A percentile compares a stretch with the other conserved stretches of the same genome.
These are phyloP conservation scores for Dactylis glomerata DNA, from an alignment of 176 grass and related monocot species.

Conservation along the genomic window DNA sequence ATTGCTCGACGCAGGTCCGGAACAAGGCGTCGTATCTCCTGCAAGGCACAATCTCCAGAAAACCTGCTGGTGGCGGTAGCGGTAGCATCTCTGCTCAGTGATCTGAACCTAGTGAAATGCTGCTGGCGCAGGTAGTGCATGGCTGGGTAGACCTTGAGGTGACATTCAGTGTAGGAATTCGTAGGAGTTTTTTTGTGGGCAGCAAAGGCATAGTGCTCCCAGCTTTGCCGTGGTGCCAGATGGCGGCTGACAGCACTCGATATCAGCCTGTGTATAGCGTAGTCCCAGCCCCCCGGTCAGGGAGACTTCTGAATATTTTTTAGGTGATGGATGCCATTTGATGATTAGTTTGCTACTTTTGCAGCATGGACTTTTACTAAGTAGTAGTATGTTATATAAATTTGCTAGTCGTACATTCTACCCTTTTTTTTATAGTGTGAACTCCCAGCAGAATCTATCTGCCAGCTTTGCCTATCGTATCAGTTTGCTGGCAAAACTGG, in stretches of 20 bases:
- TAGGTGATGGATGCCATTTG: neutral
- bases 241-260: neutral
- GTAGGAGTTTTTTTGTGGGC: conserved; percentile 17
- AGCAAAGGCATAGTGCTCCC: neutral
- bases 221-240: neutral
- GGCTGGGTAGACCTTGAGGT: neutral
- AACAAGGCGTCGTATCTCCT: conserved; percentile 87
- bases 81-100: neutral
- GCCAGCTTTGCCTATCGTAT: neutral
- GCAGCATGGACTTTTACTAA: neutral
- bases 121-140: neutral
- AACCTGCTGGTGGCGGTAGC: conserved; percentile 19
- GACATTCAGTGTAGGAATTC: neutral
- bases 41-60: conserved; percentile 48
- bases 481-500: neutral
- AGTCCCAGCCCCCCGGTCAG: neutral
- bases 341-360: neutral
- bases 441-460: neutral
- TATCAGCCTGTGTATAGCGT: neutral
- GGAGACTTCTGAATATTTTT: neutral
- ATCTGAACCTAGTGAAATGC: neutral
- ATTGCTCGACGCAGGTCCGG: conserved; percentile 46
- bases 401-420: neutral
- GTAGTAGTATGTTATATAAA: neutral
- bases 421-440: neutral